Conservation (phyloP, 495 filamentous ascomycete genomes). For the Amphirosellinia nigrospora region DNA sequence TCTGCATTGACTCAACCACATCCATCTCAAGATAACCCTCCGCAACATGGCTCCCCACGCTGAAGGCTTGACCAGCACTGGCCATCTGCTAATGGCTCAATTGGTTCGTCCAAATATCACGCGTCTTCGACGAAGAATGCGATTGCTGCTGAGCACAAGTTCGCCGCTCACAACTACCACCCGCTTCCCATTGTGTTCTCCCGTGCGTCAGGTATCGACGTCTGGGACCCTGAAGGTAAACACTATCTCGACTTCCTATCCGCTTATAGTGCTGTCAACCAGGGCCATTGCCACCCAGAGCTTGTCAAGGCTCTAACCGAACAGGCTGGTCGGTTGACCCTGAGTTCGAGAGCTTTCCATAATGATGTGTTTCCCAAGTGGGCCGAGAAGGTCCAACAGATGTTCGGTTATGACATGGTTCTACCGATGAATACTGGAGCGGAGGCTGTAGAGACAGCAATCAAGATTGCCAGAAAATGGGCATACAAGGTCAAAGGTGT, state of each 20-base stretch:
- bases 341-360: slow-evolving; percentile 96
- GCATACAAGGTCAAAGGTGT: slow-evolving; percentile 97
- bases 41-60: slow-evolving; percentile 64
- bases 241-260: slow-evolving; percentile 98
- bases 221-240: slow-evolving; percentile 97
- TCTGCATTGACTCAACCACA: slow-evolving; percentile 12
- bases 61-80: slow-evolving; percentile 42
- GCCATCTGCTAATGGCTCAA: slow-evolving; percentile 40
- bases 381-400: slow-evolving; percentile 84
- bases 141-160: slow-evolving; percentile 79
- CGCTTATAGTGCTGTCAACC: slow-evolving; percentile 97
- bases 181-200: slow-evolving; percentile 93
- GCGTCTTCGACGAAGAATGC: slow-evolving; percentile 78
- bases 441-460: slow-evolving; percentile 96
- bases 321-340: slow-evolving; percentile 86
- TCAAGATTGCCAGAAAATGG: slow-evolving; percentile 99
- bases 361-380: slow-evolving; percentile 99
- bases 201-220: slow-evolving; percentile 78
- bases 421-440: slow-evolving; percentile 99
- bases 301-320: slow-evolving; percentile 87
- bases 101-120: slow-evolving; percentile 68
- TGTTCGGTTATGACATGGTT: slow-evolving; percentile 97
- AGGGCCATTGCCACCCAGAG: slow-evolving; percentile 98
- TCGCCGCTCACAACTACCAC: slow-evolving; percentile 98
- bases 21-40: slow-evolving; percentile 3